These are phyloP conservation scores for Tetrapisispora taiwanensis DNA, from an alignment of 805 yeast species.

Conservation along the genomic window DNA sequence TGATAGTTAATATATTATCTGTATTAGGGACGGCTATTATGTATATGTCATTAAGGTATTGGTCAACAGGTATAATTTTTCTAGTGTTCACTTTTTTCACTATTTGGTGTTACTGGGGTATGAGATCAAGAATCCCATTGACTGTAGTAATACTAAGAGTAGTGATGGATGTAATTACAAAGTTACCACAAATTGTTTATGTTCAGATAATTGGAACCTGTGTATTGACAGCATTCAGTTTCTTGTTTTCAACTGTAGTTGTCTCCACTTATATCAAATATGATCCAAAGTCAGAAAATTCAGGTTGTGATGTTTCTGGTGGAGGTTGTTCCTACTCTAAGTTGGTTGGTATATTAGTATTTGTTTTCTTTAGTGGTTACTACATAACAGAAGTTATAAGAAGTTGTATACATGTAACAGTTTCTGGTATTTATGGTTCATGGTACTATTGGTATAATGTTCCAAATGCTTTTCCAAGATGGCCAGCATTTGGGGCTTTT, in stretches of 20 bases:
- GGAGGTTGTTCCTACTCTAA: slow-evolving; percentile 50
- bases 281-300: slow-evolving; percentile 44
- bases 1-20: slow-evolving; percentile 53
- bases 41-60: slow-evolving; percentile 56
- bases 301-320: slow-evolving; percentile 42
- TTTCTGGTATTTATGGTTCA: slow-evolving; percentile 78
- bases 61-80: slow-evolving; percentile 73
- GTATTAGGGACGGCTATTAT: slow-evolving; percentile 71
- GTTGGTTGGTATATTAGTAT: slow-evolving; percentile 60
- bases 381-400: slow-evolving; percentile 74
- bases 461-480: slow-evolving; percentile 67
- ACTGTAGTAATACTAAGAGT: slow-evolving; percentile 60
- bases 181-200: slow-evolving; percentile 58
- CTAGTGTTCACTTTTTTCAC: slow-evolving; percentile 53
- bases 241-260: slow-evolving; percentile 55
- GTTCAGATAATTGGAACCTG: slow-evolving; percentile 53
- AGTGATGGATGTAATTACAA: slow-evolving; percentile 67
- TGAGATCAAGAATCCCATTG: slow-evolving; percentile 62
- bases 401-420: slow-evolving; percentile 70
- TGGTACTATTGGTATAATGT: slow-evolving; percentile 79
- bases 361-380: slow-evolving; percentile 73
- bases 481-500: slow-evolving; percentile 75
- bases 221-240: slow-evolving; percentile 51
- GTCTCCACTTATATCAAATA: slow-evolving; percentile 72
- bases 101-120: slow-evolving; percentile 64